Base-by-base conservation (phyloP, 768 basidiomycete genomes). In the Crassisporium funariophilum region DNA sequence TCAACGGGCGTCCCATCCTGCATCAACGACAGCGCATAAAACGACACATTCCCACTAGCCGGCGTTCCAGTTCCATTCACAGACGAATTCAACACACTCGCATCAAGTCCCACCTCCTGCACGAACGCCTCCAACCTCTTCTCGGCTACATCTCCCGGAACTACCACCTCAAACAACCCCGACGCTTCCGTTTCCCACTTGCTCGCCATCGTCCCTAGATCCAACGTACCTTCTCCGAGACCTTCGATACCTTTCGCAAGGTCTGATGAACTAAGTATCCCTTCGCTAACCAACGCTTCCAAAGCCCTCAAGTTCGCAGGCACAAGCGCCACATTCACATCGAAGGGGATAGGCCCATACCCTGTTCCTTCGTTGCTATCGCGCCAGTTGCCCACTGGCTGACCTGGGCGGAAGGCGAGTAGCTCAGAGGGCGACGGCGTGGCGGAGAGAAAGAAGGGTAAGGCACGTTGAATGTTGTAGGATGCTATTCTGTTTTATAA, bases 321-420 rank as follows among this genome's bases (percentile, higher is more conserved):
- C 5, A 74, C 69, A 10, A 75, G 59, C 7, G 72, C 73, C 17
- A 58, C 58, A 39, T 74, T 71, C 37, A 76, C 71, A 49, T 75
- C 74, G 52, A 75, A 76, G 20, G 74, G 74, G 25, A 67, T 70
- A 20, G 64, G 59, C 10, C 74, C 74, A 54, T 66, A 73, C 17
- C 72, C 74, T 4, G 72, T 59, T 8, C 74, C 74, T 41, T 69
- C 50, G 39, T 67, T 68, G 27, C 69, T 71, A 50, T 76, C 74
- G 33, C 74, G 53, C 74, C 74, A 76, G 44, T 76, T 69, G 0
- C 74, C 74, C 9, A 76, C 73, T 8, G 69, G 64, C 48, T 71
- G 62, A 11, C 62, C 67, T 0, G 70, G 70, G 15, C 72, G 64
- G 31, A 74, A 69, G 8, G 62, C 60, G 13, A 75, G 59, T 6